Evolutionary conservation across 345 rosid genomes (phyloP), one percentile per base, ranked within the genome.

Genomic region (Hirschfeldia incana): DNA sequence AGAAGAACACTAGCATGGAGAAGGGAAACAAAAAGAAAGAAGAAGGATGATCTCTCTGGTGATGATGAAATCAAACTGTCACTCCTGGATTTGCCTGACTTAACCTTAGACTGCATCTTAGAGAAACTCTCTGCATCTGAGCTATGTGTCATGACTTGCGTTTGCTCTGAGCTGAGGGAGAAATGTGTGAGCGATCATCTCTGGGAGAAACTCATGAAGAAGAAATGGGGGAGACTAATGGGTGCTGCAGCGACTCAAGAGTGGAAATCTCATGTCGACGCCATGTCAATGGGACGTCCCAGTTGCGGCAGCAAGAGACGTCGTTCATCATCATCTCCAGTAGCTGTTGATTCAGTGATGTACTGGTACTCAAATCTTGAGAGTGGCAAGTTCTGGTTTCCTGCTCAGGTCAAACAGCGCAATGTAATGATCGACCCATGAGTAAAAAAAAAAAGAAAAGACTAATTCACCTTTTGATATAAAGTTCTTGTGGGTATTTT

Each of bases 151-250:
- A 94, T 89, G 97, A 83, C 85, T 1, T 87, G 84, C 13, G 98
- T 90, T 60, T 89, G 94, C 72, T 78, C 85, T 5, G 89, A 89
- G 73, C 75, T 92, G 0, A 91, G 87, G 49, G 87, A 86, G 0
- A 86, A 84, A 63, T 92, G 97, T 8, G 21, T 76, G 17, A 89
- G 89, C 64, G 91, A 92, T 51, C 89, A 84, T 80, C 67, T 90
- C 0, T 94, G 97, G 98, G 80, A 88, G 79, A 90, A 82, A 9
- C 97, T 90, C 70, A 80, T 92, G 89, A 84, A 87, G 75, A 86
- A 78, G 73, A 92, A 91, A 85, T 94, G 98, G 98, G 86, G 89
- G 1, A 81, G 85, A 74, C 74, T 94, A 29, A 87, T 91, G 79
- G 87, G 97, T 6, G 85, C 80, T 65, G 87, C 86, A 57, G 95